These are phyloP conservation scores for Musa schizocarpa DNA, from an alignment of 176 grass and related monocot genomes.

Conservation along the genomic window DNA sequence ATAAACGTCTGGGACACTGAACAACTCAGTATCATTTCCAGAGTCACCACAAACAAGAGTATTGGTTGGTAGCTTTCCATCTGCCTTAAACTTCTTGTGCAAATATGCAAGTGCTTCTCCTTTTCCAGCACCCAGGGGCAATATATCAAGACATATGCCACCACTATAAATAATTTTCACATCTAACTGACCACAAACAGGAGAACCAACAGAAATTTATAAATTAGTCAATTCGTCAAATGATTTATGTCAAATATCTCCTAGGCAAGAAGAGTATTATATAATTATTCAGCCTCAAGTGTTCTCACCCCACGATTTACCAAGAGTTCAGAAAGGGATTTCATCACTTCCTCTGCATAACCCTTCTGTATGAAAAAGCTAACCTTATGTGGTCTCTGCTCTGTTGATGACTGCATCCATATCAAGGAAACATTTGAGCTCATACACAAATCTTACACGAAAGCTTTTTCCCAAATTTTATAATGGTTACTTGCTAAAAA, in stretches of 20 bases:
- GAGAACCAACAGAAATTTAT: conserved; percentile 15
- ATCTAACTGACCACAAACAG: conserved; percentile 51
- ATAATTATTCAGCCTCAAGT: not conserved
- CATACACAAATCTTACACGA: not conserved
- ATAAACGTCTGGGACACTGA: conserved; percentile 55
- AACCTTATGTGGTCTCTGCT: conserved; percentile 79
- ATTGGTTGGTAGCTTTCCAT: conserved; percentile 50
- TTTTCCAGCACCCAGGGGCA: conserved; percentile 76
- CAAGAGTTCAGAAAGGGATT: conserved; percentile 45
- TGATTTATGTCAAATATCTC: not conserved
- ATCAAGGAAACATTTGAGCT: not conserved
- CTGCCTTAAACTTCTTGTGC: conserved; percentile 50
- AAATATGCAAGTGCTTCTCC: conserved; percentile 80
- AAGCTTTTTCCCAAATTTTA: not conserved
- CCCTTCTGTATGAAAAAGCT: conserved; percentile 61
- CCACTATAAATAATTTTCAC: conserved; percentile 86
- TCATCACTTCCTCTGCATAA: conserved; percentile 56
- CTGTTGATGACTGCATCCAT: conserved; percentile 50
- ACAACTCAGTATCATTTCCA: conserved; percentile 85
- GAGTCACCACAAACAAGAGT: conserved; percentile 97
- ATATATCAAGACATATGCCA: conserved; percentile 56
- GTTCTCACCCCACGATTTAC: conserved; percentile 43
- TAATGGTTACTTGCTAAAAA: not conserved
- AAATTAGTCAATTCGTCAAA: not conserved
- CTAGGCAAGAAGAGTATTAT: not conserved